Percentiles rank a stretch among this genome's conserved stretches.
phyloP scores from a whole-genome alignment of 202 grass and related monocot species.

The Elaeis oleifera region DNA sequence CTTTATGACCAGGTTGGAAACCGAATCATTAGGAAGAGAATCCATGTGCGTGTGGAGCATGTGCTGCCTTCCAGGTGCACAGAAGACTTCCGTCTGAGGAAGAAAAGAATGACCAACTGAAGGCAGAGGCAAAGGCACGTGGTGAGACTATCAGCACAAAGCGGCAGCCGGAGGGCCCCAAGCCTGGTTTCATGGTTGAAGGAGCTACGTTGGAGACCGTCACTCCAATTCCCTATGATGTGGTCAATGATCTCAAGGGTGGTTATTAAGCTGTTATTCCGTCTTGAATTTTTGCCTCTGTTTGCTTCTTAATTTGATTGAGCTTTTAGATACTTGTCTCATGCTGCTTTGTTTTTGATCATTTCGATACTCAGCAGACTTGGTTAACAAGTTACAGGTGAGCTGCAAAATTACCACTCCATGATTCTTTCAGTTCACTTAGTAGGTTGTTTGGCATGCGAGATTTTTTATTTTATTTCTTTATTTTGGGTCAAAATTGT shows the following conservation, averaged over 20 bases:
- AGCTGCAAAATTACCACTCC: no score
- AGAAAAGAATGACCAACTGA: slow-evolving; percentile 8
- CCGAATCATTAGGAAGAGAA: slow-evolving; percentile 9
- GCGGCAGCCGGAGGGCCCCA: slow-evolving; percentile 7
- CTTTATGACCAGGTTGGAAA: not conserved
- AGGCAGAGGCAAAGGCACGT: slow-evolving; percentile 3
- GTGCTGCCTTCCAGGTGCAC: slow-evolving; percentile 2
- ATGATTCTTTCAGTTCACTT: no score
- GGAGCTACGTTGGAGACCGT: slow-evolving; percentile 1
- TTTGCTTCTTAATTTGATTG: no score
- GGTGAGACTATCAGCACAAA: slow-evolving; percentile 5
- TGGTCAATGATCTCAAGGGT: slow-evolving; percentile 11
- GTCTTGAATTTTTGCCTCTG: not conserved
- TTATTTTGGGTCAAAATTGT: no score
- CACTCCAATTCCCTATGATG: slow-evolving; percentile 9
- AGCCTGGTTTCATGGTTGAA: slow-evolving; percentile 10
- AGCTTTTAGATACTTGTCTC: no score
- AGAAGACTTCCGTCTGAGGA: slow-evolving; percentile 4
- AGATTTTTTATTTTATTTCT: no score
- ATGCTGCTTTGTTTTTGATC: no score
- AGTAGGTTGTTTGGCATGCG: no score
- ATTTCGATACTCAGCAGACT: no score
- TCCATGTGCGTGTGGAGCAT: slow-evolving; percentile 7
- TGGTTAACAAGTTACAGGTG: no score
- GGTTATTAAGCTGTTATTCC: not conserved